A percentile compares a stretch with the other conserved stretches of the same genome.
Evolutionary conservation across 371 early-diverging fungal species (phyloP).

Genomic region (Furculomyces boomerangus): DNA sequence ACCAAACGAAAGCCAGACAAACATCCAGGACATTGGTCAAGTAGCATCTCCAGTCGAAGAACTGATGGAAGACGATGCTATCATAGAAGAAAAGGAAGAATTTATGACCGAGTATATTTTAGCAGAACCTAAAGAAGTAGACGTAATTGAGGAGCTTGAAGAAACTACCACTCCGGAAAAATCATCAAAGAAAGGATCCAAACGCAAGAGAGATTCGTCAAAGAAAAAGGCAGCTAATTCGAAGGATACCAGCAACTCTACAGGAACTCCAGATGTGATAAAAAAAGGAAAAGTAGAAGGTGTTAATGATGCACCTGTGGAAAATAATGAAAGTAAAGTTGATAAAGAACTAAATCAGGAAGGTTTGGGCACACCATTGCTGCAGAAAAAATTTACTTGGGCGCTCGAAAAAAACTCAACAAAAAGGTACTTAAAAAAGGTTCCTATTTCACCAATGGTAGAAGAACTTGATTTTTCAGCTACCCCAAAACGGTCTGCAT

Average conservation of each 20-base stretch:
- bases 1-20: not conserved
- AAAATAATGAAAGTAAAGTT: no score
- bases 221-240: no score
- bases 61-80: not conserved
- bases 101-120: not conserved
- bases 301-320: no score
- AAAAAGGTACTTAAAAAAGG: constrained; percentile 16
- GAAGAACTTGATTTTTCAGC: constrained; percentile 1
- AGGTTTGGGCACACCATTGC: not conserved
- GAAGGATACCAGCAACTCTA: no score
- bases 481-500: constrained; percentile 9
- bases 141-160: not conserved
- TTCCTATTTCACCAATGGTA: constrained; percentile 17
- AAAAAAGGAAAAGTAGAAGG: no score
- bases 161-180: not conserved
- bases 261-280: no score
- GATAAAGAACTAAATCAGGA: no score
- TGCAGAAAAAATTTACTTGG: constrained; percentile 12
- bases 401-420: constrained; percentile 17
- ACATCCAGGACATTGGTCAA: not conserved
- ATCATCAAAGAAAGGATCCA: not conserved
- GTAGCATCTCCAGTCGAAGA: not conserved
- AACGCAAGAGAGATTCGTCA: no score
- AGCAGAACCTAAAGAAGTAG: not conserved
- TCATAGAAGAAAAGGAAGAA: not conserved